These are phyloP conservation scores for Boletus rubroflammeus DNA, from an alignment of 768 basidiomycete species.

Conservation along the genomic window DNA sequence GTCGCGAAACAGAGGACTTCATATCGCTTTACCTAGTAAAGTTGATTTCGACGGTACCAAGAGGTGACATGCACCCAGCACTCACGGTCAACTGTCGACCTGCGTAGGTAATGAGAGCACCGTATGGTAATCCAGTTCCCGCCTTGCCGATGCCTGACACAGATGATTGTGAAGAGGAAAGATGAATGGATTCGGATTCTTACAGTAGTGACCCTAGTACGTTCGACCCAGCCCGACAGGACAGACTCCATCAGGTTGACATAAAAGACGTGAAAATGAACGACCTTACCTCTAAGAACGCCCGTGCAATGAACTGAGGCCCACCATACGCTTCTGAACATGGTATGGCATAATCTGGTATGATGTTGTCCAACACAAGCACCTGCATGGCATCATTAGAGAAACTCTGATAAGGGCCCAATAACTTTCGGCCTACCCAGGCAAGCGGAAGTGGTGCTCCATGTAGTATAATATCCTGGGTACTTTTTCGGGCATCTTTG, in stretches of 20 bases:
- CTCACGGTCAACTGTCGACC: constrained; percentile 25
- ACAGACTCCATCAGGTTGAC: neutral
- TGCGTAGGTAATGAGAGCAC: constrained; percentile 23
- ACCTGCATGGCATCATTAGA: constrained; percentile 11
- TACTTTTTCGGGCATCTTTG: constrained; percentile 4
- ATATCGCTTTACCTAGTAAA: constrained; percentile 22
- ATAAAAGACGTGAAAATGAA: neutral
- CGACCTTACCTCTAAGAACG: constrained; percentile 20
- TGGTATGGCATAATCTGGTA: constrained; percentile 29
- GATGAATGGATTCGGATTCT: neutral
- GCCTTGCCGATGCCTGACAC: constrained; percentile 24
- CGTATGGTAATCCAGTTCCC: constrained; percentile 24
- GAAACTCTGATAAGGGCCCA: no score
- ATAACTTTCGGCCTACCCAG: constrained; percentile 22
- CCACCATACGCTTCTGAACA: constrained; percentile 25
- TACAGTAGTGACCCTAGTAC: constrained; percentile 28
- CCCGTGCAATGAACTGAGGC: constrained; percentile 27
- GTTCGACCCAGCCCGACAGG: neutral
- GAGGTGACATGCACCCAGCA: neutral
- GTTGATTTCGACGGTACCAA: neutral
- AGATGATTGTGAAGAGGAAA: neutral
- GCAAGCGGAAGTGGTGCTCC: constrained; percentile 27
- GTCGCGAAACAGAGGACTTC: constrained; percentile 30
- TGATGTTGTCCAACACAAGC: constrained; percentile 24
- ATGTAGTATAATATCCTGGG: constrained; percentile 9